A percentile compares a stretch with the other conserved stretches of the same genome.
Evolutionary conservation across 2,329 filamentous ascomycete genomes (phyloP).

Genomic region (Neonectria magnoliae): DNA sequence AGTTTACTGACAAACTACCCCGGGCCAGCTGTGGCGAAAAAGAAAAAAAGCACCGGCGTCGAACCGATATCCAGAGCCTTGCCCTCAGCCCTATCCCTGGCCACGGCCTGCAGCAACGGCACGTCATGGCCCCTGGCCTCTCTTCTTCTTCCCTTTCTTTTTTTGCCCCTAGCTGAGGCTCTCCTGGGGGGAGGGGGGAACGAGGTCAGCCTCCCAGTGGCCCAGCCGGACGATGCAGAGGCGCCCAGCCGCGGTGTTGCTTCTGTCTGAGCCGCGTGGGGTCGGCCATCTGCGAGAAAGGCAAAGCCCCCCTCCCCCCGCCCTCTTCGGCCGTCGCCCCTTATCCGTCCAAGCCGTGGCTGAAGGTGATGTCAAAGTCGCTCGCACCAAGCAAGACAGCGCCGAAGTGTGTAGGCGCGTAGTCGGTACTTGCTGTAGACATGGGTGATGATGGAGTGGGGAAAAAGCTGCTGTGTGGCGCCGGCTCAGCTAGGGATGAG

Average conservation of each 20-base stretch:
- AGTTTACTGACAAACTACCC: constrained; percentile 23
- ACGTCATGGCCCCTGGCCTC: constrained; percentile 35
- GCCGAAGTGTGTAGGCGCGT: constrained; percentile 10
- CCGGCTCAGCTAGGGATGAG: constrained; percentile 39
- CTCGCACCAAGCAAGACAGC: constrained; percentile 13
- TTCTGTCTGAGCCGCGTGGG: constrained; percentile 31
- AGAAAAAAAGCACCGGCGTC: constrained; percentile 26
- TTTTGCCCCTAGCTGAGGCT: neutral
- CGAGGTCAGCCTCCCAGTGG: neutral
- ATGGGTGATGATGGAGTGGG: constrained; percentile 14
- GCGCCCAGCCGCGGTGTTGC: constrained; percentile 22
- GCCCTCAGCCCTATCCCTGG: constrained; percentile 42
- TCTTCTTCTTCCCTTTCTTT: neutral
- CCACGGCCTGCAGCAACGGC: constrained; percentile 33
- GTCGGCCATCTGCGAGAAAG: constrained; percentile 24
- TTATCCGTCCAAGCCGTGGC: constrained; percentile 18
- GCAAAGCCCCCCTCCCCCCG: neutral
- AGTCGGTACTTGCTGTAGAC: constrained; percentile 29
- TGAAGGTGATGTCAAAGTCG: constrained; percentile 25
- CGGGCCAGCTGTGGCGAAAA: constrained; percentile 43
- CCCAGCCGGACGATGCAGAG: constrained; percentile 5
- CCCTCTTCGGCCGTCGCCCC: constrained; percentile 17
- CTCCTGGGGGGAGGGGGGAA: neutral
- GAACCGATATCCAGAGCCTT: constrained; percentile 39
- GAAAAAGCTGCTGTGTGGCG: constrained; percentile 16